phyloP scores from a whole-genome alignment of 345 rosid genomes.

The Kandelia obovata region DNA sequence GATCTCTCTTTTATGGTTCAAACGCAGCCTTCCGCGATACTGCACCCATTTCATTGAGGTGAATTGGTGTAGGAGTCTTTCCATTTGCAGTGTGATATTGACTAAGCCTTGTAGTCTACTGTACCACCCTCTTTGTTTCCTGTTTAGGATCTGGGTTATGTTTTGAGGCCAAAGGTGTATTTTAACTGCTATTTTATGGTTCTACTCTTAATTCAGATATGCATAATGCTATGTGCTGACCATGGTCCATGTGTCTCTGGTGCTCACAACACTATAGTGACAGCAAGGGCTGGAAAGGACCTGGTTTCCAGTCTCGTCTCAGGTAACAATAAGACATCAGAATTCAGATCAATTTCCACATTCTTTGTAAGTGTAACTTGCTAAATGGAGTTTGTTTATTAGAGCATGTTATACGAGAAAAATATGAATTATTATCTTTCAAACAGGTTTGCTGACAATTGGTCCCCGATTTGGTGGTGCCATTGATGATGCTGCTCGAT shows the following conservation, averaged over 20 bases:
- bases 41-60: slow-evolving; percentile 94
- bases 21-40: slow-evolving; percentile 94
- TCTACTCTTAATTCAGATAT: slow-evolving; percentile 53
- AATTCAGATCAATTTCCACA: neutral
- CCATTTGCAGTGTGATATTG: neutral
- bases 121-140: neutral
- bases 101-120: neutral
- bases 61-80: slow-evolving; percentile 2
- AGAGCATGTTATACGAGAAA: neutral
- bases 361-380: too few relatives aligned
- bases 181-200: neutral
- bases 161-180: neutral
- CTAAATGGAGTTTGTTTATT: neutral
- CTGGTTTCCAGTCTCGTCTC: slow-evolving; percentile 95
- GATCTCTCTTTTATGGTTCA: slow-evolving; percentile 94
- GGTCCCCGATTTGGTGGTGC: slow-evolving; percentile 99
- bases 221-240: slow-evolving; percentile 96
- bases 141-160: neutral
- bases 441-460: slow-evolving; percentile 84
- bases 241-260: slow-evolving; percentile 98
- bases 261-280: slow-evolving; percentile 92
- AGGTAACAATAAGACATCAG: slow-evolving; percentile 35
- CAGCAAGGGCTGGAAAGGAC: slow-evolving; percentile 99
- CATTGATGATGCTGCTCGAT: slow-evolving; percentile 94
- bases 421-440: slow-evolving; percentile 19